Evolutionary conservation across 106 monocot genomes (phyloP).

Genomic region (Dioscorea zingiberensis): DNA sequence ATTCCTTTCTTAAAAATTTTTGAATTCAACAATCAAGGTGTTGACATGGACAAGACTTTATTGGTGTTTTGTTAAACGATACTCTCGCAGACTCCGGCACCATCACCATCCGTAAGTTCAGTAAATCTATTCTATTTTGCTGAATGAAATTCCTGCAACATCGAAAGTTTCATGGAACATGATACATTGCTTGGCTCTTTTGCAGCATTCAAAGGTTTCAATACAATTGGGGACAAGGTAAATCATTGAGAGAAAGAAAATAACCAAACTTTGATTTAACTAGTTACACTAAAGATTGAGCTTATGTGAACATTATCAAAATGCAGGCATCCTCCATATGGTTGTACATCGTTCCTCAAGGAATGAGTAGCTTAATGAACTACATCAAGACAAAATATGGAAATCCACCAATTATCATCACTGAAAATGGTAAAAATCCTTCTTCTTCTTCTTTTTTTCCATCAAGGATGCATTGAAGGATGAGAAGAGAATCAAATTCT

Average conservation of each 20-base stretch:
- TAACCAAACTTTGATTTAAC: too few species aligned
- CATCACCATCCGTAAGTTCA: constrained; percentile 59
- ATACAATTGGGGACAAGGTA: constrained; percentile 67
- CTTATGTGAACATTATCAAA: neutral
- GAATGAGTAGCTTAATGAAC: constrained; percentile 91
- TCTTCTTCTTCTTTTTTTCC: constrained; percentile 35
- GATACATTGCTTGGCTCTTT: too few species aligned
- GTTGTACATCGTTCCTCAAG: constrained; percentile 81
- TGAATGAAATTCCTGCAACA: too few species aligned
- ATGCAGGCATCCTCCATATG: constrained; percentile 78
- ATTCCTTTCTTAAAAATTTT: too few species aligned
- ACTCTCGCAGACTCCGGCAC: constrained; percentile 68
- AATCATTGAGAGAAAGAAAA: neutral
- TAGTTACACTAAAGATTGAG: too few species aligned
- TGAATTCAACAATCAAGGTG: too few species aligned
- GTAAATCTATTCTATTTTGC: neutral
- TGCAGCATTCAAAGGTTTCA: constrained; percentile 60
- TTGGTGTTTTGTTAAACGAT: constrained; percentile 50
- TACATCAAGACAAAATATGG: constrained; percentile 78
- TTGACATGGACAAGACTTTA: too few species aligned
- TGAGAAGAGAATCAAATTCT: constrained; percentile 77
- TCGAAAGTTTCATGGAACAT: too few species aligned
- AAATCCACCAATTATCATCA: constrained; percentile 83
- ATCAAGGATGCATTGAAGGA: constrained; percentile 77
- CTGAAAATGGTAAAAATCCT: constrained; percentile 44